These are phyloP conservation scores for Sphagnum contortum DNA, from an alignment of 225 moss, liverwort and hornwort species.

Conservation along the genomic window DNA sequence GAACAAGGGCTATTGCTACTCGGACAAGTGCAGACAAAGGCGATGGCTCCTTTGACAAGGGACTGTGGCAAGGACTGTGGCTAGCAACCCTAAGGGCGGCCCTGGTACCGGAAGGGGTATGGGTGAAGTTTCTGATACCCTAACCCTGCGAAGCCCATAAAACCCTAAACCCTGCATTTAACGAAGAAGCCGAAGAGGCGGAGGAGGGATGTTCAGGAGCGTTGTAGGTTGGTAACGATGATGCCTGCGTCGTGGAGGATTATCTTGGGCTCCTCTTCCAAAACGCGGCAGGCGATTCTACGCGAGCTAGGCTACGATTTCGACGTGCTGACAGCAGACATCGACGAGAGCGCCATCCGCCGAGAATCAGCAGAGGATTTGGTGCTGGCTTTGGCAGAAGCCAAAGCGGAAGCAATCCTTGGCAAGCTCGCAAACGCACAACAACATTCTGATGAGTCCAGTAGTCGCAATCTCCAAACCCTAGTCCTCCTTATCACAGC, in stretches of 20 bases:
- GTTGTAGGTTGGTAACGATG: too few species aligned
- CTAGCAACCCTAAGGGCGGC: too few species aligned
- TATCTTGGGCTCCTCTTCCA: slow-evolving; percentile 81
- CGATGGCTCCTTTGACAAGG: too few species aligned
- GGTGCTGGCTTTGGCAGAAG: slow-evolving; percentile 67
- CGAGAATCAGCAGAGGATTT: slow-evolving; percentile 67
- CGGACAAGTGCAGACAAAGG: too few species aligned
- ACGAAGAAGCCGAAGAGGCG: too few species aligned
- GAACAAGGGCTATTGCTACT: too few species aligned
- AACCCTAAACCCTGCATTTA: too few species aligned
- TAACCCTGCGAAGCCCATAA: too few species aligned
- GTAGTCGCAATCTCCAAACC: not conserved
- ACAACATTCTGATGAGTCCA: not conserved
- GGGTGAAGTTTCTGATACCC: too few species aligned
- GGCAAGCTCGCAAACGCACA: slow-evolving; percentile 51
- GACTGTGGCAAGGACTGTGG: too few species aligned
- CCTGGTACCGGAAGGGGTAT: too few species aligned
- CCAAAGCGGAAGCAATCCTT: slow-evolving; percentile 82
- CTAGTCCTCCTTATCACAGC: slow-evolving; percentile 80
- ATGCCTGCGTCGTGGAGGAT: slow-evolving; percentile 18
- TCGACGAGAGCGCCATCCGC: slow-evolving; percentile 70
- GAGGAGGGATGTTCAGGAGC: too few species aligned
- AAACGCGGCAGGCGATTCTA: slow-evolving; percentile 61
- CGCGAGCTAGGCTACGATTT: slow-evolving; percentile 84
- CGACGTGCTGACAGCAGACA: slow-evolving; percentile 74